Conservation (phyloP, 192 early-diverging fungal species). For the Gigaspora rosea region DNA sequence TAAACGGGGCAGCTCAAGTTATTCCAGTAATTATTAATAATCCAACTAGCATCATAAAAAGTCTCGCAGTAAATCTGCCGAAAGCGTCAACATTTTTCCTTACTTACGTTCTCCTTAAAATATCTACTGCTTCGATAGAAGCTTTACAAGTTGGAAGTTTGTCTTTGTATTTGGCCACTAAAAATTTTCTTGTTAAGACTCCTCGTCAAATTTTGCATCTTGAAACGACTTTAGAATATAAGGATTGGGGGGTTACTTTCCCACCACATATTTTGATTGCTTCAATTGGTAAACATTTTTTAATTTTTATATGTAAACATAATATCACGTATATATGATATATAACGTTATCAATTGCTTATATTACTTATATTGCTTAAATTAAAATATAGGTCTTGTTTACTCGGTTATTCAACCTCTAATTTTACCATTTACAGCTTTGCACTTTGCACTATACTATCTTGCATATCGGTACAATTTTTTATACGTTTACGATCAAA, state of each 20-base stretch:
- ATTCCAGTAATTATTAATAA: constrained; percentile 34
- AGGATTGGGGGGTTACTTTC: constrained; percentile 63
- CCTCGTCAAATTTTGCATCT: constrained; percentile 67
- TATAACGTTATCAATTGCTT: neutral
- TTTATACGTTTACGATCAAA: constrained; percentile 69
- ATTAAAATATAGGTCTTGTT: constrained; percentile 60
- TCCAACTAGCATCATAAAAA: constrained; percentile 40
- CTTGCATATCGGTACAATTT: constrained; percentile 84
- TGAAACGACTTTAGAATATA: constrained; percentile 47
- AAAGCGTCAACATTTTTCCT: constrained; percentile 79
- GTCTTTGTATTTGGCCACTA: constrained; percentile 60
- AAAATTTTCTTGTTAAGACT: constrained; percentile 63
- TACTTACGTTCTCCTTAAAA: constrained; percentile 78
- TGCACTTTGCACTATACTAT: constrained; percentile 74
- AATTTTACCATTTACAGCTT: constrained; percentile 69
- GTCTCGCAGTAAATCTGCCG: constrained; percentile 67
- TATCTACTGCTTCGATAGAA: constrained; percentile 66
- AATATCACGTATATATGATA: neutral
- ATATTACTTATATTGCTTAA: neutral
- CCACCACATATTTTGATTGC: constrained; percentile 72
- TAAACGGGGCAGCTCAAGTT: constrained; percentile 58
- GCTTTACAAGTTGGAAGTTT: constrained; percentile 69
- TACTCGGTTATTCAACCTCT: constrained; percentile 83
- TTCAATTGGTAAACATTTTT: constrained; percentile 30
- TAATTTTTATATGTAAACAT: constrained; percentile 28